phyloP scores from a whole-genome alignment of 2,329 filamentous ascomycete genomes.

The Metarhizium guizhouense region DNA sequence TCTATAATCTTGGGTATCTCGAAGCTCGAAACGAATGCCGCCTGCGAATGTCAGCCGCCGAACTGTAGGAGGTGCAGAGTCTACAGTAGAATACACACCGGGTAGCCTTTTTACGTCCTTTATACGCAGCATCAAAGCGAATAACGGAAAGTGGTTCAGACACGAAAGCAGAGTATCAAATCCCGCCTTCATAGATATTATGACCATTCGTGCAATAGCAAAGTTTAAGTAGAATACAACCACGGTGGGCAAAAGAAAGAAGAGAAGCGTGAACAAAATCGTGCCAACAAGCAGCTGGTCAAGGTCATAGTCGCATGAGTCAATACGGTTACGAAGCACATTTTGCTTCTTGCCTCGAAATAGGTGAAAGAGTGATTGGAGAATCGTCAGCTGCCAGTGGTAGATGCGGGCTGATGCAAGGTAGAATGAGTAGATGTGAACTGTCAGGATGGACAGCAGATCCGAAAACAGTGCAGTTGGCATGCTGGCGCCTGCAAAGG shows the following conservation, averaged over 20 bases:
- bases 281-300: slow-evolving; percentile 94
- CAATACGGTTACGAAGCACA: slow-evolving; percentile 90
- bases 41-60: slow-evolving; percentile 11
- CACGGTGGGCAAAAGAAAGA: slow-evolving; percentile 90
- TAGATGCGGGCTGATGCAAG: slow-evolving; percentile 94
- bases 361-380: slow-evolving; percentile 95
- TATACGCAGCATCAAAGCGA: slow-evolving; percentile 89
- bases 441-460: slow-evolving; percentile 77
- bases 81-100: slow-evolving; percentile 38
- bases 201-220: slow-evolving; percentile 85
- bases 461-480: slow-evolving; percentile 94
- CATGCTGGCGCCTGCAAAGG: slow-evolving; percentile 94
- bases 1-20: slow-evolving; percentile 55
- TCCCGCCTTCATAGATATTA: slow-evolving; percentile 83
- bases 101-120: slow-evolving; percentile 89
- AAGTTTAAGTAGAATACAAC: slow-evolving; percentile 97
- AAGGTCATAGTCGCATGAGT: slow-evolving; percentile 96
- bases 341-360: slow-evolving; percentile 98
- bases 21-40: slow-evolving; percentile 84
- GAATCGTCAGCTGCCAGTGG: slow-evolving; percentile 96
- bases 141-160: slow-evolving; percentile 94
- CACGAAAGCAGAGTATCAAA: slow-evolving; percentile 90
- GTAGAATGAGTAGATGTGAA: slow-evolving; percentile 98
- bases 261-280: slow-evolving; percentile 89
- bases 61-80: neutral